These are phyloP conservation scores for Hevea brasiliensis DNA, from an alignment of 345 rosid genomes.

Conservation along the genomic window DNA sequence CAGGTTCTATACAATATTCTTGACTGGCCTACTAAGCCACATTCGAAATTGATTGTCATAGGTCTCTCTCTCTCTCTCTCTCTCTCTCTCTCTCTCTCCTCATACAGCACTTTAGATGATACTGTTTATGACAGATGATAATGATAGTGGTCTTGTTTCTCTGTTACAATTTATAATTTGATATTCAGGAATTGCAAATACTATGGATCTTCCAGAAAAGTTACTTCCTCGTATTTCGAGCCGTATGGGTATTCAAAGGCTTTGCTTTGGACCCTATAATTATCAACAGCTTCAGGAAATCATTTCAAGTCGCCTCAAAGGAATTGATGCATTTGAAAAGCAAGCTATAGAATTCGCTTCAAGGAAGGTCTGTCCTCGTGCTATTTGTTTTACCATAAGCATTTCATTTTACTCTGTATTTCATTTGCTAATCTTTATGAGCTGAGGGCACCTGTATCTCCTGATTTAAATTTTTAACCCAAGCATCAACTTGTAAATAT, in stretches of 20 bases:
- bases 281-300: constrained; percentile 94
- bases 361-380: constrained; percentile 54
- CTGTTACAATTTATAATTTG: not conserved
- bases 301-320: constrained; percentile 72
- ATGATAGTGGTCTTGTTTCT: constrained; percentile 5
- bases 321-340: constrained; percentile 82
- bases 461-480: not conserved
- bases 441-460: not conserved
- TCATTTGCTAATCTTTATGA: not conserved
- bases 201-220: constrained; percentile 99
- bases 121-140: not conserved
- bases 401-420: not conserved
- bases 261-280: constrained; percentile 92
- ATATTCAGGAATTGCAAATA: constrained; percentile 83
- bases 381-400: not conserved
- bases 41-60: constrained; percentile 80
- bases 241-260: constrained; percentile 94
- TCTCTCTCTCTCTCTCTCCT: not conserved
- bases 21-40: constrained; percentile 91
- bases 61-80: constrained; percentile 33
- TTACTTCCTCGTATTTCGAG: constrained; percentile 96
- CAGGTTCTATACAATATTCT: constrained; percentile 87
- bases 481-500: constrained; percentile 8
- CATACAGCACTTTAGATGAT: not conserved
- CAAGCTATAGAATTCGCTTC: constrained; percentile 96